Conservation (phyloP, 495 filamentous ascomycete genomes). For the Aspergillus incahuasiensis region DNA sequence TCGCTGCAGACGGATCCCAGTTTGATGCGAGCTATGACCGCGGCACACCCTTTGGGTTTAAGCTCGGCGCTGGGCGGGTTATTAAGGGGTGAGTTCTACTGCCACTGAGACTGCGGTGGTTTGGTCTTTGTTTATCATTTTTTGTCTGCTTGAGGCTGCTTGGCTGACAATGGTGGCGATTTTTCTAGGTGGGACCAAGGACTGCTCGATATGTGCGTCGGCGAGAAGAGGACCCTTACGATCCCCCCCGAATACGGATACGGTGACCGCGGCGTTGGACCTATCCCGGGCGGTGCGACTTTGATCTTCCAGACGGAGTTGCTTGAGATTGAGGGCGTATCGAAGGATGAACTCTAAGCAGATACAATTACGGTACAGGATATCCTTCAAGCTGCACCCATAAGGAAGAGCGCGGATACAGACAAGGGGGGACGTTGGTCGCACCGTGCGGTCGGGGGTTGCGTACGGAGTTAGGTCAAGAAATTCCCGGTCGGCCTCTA, state of each 20-base stretch:
- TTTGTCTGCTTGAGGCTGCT: too few species aligned
- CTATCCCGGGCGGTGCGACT: slow-evolving; percentile 74
- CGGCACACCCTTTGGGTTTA: slow-evolving; percentile 69
- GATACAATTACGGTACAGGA: background rate
- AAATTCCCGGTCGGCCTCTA: too few species aligned
- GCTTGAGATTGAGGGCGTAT: slow-evolving; percentile 77
- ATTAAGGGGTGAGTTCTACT: slow-evolving; percentile 79
- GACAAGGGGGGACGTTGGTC: too few species aligned
- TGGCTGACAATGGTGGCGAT: background rate
- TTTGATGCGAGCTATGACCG: slow-evolving; percentile 68
- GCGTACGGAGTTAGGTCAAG: too few species aligned
- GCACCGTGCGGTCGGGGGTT: too few species aligned
- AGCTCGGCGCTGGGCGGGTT: slow-evolving; percentile 71
- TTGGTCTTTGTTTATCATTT: too few species aligned
- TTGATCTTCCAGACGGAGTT: slow-evolving; percentile 93
- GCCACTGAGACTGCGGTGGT: too few species aligned
- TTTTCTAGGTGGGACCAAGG: slow-evolving; percentile 76
- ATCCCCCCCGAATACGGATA: slow-evolving; percentile 87
- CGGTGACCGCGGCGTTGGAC: slow-evolving; percentile 66
- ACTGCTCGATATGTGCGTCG: slow-evolving; percentile 91
- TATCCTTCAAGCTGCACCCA: too few species aligned
- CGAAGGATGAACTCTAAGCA: slow-evolving; percentile 52
- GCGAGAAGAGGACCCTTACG: slow-evolving; percentile 87
- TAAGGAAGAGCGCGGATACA: too few species aligned
- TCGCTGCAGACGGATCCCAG: slow-evolving; percentile 48